These are phyloP conservation scores for Datura wrightii DNA, from an alignment of 257 asterid genomes.

Conservation along the genomic window DNA sequence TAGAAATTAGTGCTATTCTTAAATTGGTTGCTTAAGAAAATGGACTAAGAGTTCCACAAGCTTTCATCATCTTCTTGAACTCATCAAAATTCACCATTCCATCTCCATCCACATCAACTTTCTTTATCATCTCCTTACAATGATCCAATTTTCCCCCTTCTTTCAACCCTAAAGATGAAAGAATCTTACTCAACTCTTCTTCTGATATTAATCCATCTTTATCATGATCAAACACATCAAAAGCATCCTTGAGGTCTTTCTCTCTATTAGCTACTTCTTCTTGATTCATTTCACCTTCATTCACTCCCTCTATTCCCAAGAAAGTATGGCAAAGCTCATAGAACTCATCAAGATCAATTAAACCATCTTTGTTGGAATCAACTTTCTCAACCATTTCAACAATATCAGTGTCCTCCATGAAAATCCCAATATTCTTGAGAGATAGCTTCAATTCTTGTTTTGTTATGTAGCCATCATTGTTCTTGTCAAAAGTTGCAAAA, in stretches of 20 bases:
- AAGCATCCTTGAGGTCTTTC: conserved; percentile 66
- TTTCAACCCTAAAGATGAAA: conserved; percentile 66
- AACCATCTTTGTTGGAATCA: conserved; percentile 75
- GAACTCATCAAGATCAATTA: conserved; percentile 78
- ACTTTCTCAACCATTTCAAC: conserved; percentile 69
- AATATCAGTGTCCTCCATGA: conserved; percentile 60
- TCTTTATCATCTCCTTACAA: conserved; percentile 78
- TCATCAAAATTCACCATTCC: conserved; percentile 83
- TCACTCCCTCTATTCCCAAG: conserved; percentile 27
- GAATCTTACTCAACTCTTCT: conserved; percentile 71
- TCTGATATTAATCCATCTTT: conserved; percentile 74
- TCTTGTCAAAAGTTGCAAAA: conserved; percentile 81
- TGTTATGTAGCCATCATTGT: conserved; percentile 78
- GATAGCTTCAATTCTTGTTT: conserved; percentile 69
- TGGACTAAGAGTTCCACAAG: conserved; percentile 52
- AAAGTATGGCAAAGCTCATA: conserved; percentile 57
- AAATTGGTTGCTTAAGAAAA: conserved; percentile 41
- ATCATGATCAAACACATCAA: conserved; percentile 79
- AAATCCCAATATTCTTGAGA: conserved; percentile 68
- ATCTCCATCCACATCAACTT: conserved; percentile 88
- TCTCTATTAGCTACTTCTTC: conserved; percentile 37
- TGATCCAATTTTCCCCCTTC: conserved; percentile 66
- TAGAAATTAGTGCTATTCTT: not conserved
- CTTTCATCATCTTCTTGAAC: conserved; percentile 76
- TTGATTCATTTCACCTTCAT: conserved; percentile 12